These are phyloP conservation scores for Schoenoplectus triqueter DNA, from an alignment of 202 grass and related monocot species.

Conservation along the genomic window DNA sequence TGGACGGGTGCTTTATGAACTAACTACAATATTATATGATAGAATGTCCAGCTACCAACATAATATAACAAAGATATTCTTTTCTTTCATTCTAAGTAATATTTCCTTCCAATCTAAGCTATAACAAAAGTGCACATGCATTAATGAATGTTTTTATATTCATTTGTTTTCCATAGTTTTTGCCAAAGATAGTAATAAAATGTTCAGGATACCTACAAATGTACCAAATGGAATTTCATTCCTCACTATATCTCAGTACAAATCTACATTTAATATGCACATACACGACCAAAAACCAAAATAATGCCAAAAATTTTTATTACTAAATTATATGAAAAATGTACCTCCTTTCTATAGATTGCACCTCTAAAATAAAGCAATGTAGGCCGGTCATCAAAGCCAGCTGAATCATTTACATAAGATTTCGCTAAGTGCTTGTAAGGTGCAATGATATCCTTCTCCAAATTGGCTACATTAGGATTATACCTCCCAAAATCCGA, in stretches of 20 bases:
- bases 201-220: not conserved
- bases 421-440: constrained; percentile 79
- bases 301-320: not conserved
- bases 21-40: constrained; percentile 6
- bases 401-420: constrained; percentile 61
- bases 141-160: not conserved
- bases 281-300: not conserved
- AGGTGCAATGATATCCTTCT: constrained; percentile 88
- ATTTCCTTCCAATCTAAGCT: constrained; percentile 23
- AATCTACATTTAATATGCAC: not conserved
- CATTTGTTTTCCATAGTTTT: not conserved
- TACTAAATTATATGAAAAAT: not conserved
- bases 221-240: not conserved
- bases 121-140: not conserved
- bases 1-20: not conserved
- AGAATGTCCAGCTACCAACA: not conserved
- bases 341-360: constrained; percentile 99
- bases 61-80: not conserved
- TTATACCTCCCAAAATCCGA: constrained; percentile 92
- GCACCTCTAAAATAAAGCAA: constrained; percentile 86
- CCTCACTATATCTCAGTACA: not conserved
- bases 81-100: constrained; percentile 21
- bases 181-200: not conserved
- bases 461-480: constrained; percentile 71
- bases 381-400: constrained; percentile 65